A percentile compares a stretch with the other conserved stretches of the same genome.
Evolutionary conservation across 768 basidiomycete genomes (phyloP).

Genomic region (Cystobasidiopsis lactophilus): DNA sequence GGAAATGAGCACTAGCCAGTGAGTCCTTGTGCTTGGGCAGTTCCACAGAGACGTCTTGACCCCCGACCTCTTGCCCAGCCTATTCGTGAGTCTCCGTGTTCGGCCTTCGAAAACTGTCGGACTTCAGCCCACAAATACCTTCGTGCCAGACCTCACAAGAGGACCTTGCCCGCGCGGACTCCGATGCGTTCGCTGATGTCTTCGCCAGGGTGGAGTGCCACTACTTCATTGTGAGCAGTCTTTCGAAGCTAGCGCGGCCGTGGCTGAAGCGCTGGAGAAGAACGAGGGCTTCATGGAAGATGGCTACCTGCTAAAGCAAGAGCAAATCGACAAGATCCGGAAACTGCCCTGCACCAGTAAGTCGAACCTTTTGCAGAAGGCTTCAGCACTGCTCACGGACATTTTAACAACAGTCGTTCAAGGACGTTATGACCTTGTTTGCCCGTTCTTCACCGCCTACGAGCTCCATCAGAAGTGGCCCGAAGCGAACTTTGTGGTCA

Average conservation of each 20-base stretch:
- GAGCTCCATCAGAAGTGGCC: slow-evolving; percentile 32
- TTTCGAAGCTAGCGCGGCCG: too few relatives aligned
- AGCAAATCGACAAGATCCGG: slow-evolving; percentile 74
- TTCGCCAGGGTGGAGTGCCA: slow-evolving; percentile 33
- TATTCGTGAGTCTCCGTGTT: too few relatives aligned
- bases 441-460: slow-evolving; percentile 33
- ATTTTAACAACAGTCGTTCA: too few relatives aligned
- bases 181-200: background rate
- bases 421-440: slow-evolving; percentile 61
- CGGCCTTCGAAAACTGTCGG: too few relatives aligned
- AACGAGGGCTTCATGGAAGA: slow-evolving; percentile 54
- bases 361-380: slow-evolving; percentile 77
- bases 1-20: background rate
- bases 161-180: background rate
- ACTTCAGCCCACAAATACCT: too few relatives aligned
- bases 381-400: background rate
- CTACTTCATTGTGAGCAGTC: slow-evolving; percentile 77
- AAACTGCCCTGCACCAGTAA: slow-evolving; percentile 63
- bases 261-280: slow-evolving; percentile 16
- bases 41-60: background rate
- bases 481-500: slow-evolving; percentile 48
- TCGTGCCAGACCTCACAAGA: slow-evolving; percentile 1
- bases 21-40: too few relatives aligned
- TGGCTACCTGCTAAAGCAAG: slow-evolving; percentile 60
- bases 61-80: too few relatives aligned